Base-by-base conservation (phyloP, 768 basidiomycete genomes). In the Psilocybe cubensis region DNA sequence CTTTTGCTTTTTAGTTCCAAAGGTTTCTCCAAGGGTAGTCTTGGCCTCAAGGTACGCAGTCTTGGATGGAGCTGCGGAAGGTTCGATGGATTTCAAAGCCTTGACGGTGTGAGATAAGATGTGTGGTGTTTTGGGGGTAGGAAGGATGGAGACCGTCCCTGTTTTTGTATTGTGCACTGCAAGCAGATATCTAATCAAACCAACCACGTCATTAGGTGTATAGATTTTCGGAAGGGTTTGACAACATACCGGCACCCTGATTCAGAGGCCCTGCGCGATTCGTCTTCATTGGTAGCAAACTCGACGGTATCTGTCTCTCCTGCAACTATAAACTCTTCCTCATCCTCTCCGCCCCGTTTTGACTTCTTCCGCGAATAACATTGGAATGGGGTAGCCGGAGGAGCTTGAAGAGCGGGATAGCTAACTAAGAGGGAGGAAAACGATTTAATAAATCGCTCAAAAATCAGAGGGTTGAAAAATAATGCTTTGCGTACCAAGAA, bases 1-100 rank as follows among this genome's bases (percentile, higher is more conserved):
- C 71, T 93, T 90, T 43, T 94, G 93, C 70, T 97, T 98, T 75
- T 94, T 92, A 23, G 95, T 96, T 20, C 96, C 96, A 62, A 99
- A 99, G 1, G 91, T 85, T 70, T 94, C 89, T 28, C 96, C 95
- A 1, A 99, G 83, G n/a, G 84, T 79, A 53, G 83, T 91, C 40
- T 88, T 82, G 14, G 88, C 88, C 49, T 87, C 80, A 38, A 81
- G 74, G 56, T 82, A 85, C 57, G 86, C 82, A 45, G 78, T 63
- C 47, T 83, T 74, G 8, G 77, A 71, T 14, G 85, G 80, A 7
- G 81, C 80, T 11, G 78, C 73, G 3, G 81, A 72, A 12, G 83
- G 76, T 17, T 79, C 70, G 35, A 86, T 76, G 29, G 81, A 80
- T 72, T 95, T 94, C 44, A 96, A 79, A 7, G 89, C 85, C 71